Evolutionary conservation across 495 filamentous ascomycete genomes (phyloP).

Genomic region (Podospora pseudoanserina): DNA sequence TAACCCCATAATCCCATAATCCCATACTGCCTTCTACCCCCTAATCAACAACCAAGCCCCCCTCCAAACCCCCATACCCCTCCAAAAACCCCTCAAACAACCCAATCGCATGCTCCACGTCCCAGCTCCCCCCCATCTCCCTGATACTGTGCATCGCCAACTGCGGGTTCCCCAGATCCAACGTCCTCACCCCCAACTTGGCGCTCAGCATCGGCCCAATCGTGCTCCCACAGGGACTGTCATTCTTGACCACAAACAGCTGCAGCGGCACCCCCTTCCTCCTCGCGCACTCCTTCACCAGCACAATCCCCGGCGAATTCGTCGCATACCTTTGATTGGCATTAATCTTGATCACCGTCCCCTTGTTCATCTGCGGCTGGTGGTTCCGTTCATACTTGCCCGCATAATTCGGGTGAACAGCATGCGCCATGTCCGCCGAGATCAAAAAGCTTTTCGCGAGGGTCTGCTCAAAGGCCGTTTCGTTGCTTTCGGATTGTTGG

Average conservation of each 20-base stretch:
- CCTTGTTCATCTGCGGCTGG: constrained; percentile 92
- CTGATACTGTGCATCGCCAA: constrained; percentile 95
- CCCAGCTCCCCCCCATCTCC: constrained; percentile 81
- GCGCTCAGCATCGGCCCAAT: constrained; percentile 95
- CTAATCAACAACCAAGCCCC: constrained; percentile 75
- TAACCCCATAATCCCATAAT: no score
- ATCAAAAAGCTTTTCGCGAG: constrained; percentile 89
- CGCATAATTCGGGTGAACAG: constrained; percentile 89
- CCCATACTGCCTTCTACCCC: not conserved
- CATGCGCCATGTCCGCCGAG: constrained; percentile 97
- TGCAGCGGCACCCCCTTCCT: constrained; percentile 73
- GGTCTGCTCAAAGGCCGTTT: constrained; percentile 90
- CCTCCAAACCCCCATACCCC: constrained; percentile 73
- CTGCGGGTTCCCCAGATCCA: constrained; percentile 95
- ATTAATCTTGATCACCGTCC: constrained; percentile 95
- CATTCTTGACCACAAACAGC: constrained; percentile 93
- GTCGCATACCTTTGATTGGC: constrained; percentile 95
- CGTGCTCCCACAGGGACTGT: constrained; percentile 88
- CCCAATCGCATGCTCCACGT: constrained; percentile 82
- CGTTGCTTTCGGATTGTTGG: constrained; percentile 46
- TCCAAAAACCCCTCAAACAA: constrained; percentile 86
- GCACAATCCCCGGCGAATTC: constrained; percentile 90
- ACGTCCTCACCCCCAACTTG: constrained; percentile 74
- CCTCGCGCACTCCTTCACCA: constrained; percentile 81
- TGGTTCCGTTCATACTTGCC: constrained; percentile 88